phyloP scores from a whole-genome alignment of 2,329 filamentous ascomycete genomes.

The Clonostachys chloroleuca region DNA sequence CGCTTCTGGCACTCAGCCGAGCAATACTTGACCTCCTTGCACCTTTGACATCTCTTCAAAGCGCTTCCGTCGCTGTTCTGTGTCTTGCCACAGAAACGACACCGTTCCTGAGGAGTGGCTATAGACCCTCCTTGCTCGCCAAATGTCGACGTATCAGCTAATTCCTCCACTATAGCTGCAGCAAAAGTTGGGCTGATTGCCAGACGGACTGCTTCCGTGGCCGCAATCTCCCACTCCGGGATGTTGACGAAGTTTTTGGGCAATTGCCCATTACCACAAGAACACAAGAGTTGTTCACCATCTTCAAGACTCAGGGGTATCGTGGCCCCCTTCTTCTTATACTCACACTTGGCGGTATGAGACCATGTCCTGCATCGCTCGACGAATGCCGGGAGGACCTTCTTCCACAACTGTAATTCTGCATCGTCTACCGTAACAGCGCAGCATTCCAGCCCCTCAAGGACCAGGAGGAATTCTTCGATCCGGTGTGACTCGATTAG shows the following conservation, averaged over 20 bases:
- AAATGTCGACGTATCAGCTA: constrained; percentile 16
- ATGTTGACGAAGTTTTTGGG: constrained; percentile 30
- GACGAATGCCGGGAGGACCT: constrained; percentile 31
- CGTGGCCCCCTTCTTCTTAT: constrained; percentile 22
- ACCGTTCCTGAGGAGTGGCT: constrained; percentile 14
- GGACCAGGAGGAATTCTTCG: constrained; percentile 28
- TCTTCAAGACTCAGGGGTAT: constrained; percentile 31
- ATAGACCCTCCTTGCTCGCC: background rate
- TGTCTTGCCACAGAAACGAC: constrained; percentile 27
- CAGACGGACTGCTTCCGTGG: constrained; percentile 42
- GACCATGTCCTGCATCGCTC: constrained; percentile 45
- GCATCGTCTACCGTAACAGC: constrained; percentile 36
- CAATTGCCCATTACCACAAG: constrained; percentile 36
- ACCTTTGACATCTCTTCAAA: constrained; percentile 39
- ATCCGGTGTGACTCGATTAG: constrained; percentile 23
- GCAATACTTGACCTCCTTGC: constrained; percentile 43
- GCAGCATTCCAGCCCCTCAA: constrained; percentile 27
- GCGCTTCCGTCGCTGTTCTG: constrained; percentile 16
- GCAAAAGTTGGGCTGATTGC: constrained; percentile 53
- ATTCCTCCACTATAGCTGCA: constrained; percentile 33
- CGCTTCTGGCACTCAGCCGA: constrained; percentile 45
- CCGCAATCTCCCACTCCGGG: constrained; percentile 35
- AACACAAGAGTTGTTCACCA: constrained; percentile 33
- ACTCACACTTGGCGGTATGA: constrained; percentile 36
- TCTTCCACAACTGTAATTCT: constrained; percentile 53